Evolutionary conservation across 2,329 filamentous ascomycete genomes (phyloP).

Genomic region (Nemania serpens): DNA sequence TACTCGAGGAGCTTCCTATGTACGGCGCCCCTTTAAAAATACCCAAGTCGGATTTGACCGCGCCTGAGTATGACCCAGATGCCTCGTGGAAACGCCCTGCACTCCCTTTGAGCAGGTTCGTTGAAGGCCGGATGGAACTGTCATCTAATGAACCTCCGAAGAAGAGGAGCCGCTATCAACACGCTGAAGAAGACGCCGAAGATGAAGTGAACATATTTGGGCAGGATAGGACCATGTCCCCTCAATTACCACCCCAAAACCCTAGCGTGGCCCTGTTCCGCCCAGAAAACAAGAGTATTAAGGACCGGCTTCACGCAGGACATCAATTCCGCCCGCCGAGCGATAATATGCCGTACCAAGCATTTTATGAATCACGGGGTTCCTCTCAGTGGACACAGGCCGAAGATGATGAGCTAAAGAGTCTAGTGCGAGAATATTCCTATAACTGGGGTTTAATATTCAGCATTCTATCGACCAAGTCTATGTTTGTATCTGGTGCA

Average conservation of each 20-base stretch:
- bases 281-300: constrained; percentile 84
- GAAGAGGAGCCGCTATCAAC: constrained; percentile 84
- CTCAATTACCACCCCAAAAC: constrained; percentile 67
- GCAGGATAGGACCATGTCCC: constrained; percentile 35
- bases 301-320: constrained; percentile 86
- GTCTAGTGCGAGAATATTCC: constrained; percentile 85
- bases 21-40: constrained; percentile 69
- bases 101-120: constrained; percentile 83
- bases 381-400: constrained; percentile 90
- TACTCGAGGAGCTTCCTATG: constrained; percentile 80
- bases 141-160: constrained; percentile 66
- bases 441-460: constrained; percentile 99
- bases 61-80: constrained; percentile 68
- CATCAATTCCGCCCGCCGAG: constrained; percentile 93
- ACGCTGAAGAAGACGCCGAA: constrained; percentile 70
- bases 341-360: constrained; percentile 86
- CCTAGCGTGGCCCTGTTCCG: constrained; percentile 85
- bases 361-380: constrained; percentile 85
- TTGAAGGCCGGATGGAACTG: constrained; percentile 78
- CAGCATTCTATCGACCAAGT: constrained; percentile 74
- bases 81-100: constrained; percentile 76
- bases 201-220: constrained; percentile 46
- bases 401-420: constrained; percentile 88
- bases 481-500: constrained; percentile 79
- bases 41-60: constrained; percentile 61